Base-by-base conservation (phyloP, 176 grass and related monocot species). In the Calamus simplicifolius region DNA sequence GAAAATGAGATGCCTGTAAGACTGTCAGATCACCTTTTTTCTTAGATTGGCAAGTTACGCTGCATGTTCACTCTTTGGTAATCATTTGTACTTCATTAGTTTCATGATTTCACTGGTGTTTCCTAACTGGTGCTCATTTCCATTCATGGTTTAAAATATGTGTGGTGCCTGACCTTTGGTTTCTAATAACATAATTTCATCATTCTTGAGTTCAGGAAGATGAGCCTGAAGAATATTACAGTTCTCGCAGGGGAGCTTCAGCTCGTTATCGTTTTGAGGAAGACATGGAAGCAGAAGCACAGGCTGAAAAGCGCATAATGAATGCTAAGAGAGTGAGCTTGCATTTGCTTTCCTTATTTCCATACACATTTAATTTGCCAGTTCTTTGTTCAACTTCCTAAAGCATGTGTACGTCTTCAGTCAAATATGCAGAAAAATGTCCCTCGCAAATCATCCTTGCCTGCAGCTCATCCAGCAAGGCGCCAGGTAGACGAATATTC, bases 271-370 rank as follows among this genome's bases (percentile, higher is more conserved):
- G 59, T 50, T 97, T 87, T 63, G 87, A 88, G 23, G 93, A 95
- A 62, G 90, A 95, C 16, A 60, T 95, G 64, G 90, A 95, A 51
- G 80, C 82, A 79, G 90, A 95, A 86, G 85, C 79, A 35, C 67
- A 68, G 63, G 79, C 74, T 57, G 82, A 86, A 71, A 86, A 74
- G 71, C 86, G 76, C 49, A 82, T 86, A 61, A 84, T 74, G 58
- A 87, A 70, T 70, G 74, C 83, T 51, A 89, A 95, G 63, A 85
- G 83, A 77, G 90, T 90, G 29, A 69, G 57, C 28, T 43, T 43
- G 35, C 35, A 43, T 43, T 43, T 43, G 35, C 35, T 43, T 13
- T 43, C 35, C 35, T 43, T 43, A 43, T 13, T 43, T 43, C 35
- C 35, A 3, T 10, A 43, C 35, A 43, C 6, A 38, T 13, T 43